Conservation (phyloP, 164 flowering plant genomes). For the Pachysandra terminalis region DNA sequence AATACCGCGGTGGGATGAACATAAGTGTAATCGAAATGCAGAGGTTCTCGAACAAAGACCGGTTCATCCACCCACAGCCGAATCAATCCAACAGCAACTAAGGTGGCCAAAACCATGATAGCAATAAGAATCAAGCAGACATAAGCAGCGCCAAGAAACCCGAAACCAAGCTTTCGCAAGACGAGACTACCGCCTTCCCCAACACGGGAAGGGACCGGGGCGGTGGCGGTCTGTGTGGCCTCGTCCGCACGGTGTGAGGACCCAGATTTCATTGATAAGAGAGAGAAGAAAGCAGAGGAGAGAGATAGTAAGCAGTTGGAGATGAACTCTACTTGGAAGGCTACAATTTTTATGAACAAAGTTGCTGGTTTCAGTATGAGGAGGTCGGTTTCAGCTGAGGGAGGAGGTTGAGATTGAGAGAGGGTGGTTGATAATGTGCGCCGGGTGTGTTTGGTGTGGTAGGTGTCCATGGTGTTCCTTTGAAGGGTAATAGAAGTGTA, state of each 20-base stretch:
- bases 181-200: constrained; percentile 21
- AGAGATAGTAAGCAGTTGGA: constrained; percentile 26
- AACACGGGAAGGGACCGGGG: constrained; percentile 22
- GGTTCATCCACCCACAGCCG: constrained; percentile 64
- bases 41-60: constrained; percentile 32
- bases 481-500: no score
- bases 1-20: constrained; percentile 52
- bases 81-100: constrained; percentile 57
- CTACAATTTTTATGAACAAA: constrained; percentile 29
- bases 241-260: constrained; percentile 34
- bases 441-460: no score
- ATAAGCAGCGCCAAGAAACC: constrained; percentile 46
- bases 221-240: constrained; percentile 11
- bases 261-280: constrained; percentile 24
- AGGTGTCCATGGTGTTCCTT: no score
- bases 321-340: constrained; percentile 35
- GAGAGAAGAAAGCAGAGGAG: constrained; percentile 23
- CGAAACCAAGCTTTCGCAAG: constrained; percentile 38
- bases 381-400: constrained; percentile 10
- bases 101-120: constrained; percentile 36
- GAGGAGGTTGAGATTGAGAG: background rate
- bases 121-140: constrained; percentile 36
- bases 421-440: no score
- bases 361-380: constrained; percentile 24
- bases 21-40: constrained; percentile 66